Evolutionary conservation across 805 yeast species (phyloP).

Genomic region (Monosporozyma solicola): DNA sequence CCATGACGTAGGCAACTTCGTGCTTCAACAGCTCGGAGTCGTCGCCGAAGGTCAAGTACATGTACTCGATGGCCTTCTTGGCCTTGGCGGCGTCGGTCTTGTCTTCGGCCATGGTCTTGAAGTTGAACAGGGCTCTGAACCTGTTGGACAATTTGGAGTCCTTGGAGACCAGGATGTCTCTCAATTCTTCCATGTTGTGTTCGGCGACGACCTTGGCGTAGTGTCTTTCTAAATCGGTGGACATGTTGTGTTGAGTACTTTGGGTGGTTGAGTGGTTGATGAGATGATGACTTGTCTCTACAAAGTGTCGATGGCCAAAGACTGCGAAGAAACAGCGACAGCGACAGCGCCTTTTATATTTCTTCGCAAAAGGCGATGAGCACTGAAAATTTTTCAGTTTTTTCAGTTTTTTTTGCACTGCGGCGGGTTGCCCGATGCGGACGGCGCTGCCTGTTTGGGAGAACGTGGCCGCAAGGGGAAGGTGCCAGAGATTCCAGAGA

Average conservation of each 20-base stretch:
- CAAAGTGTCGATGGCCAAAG: too few species aligned
- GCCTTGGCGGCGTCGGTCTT: conserved; percentile 45
- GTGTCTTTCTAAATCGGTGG: conserved; percentile 31
- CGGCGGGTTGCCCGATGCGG: not conserved
- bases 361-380: too few species aligned
- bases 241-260: conserved; percentile 15
- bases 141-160: conserved; percentile 70
- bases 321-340: too few species aligned
- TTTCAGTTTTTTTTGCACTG: too few species aligned
- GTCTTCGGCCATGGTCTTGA: conserved; percentile 80
- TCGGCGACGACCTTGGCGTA: conserved; percentile 32
- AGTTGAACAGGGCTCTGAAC: conserved; percentile 87
- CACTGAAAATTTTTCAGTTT: too few species aligned
- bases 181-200: conserved; percentile 50
- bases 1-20: conserved; percentile 94
- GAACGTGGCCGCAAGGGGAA: not conserved
- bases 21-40: conserved; percentile 87
- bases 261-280: not conserved
- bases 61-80: conserved; percentile 62
- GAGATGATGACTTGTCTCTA: too few species aligned
- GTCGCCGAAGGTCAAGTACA: conserved; percentile 74
- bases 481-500: too few species aligned
- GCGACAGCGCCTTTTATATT: too few species aligned
- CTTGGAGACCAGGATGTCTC: conserved; percentile 61
- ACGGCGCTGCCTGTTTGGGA: not conserved